Evolutionary conservation across 352 stramenopile species (phyloP), one percentile per base, ranked within the genome.

Genomic region (Phytophthora nicotianae): DNA sequence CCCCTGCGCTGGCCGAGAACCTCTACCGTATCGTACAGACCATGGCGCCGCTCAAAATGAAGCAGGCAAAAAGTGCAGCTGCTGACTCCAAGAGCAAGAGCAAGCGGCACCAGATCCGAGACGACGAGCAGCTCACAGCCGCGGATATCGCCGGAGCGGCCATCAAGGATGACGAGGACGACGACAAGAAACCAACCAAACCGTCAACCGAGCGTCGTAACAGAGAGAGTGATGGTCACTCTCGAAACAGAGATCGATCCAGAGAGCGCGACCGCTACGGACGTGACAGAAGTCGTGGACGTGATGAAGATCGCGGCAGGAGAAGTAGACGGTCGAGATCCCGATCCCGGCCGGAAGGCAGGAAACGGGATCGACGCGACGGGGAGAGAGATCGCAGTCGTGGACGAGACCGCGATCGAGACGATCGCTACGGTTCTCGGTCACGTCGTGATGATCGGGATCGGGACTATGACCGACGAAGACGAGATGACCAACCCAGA

Each of bases 1-100:
- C 77, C 14, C 58, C 69, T 19, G 70, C 80, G 19, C 67, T 93
- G 40, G 85, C 85, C 5, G 82, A 91, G 55, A 91, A 91, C 47
- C 62, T 93, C 40, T 91, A 86, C 57, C 81, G 85, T 58, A 89
- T 93, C 50, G 85, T 93, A n/a, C 79, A 88, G 51, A 80, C 85
- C 9, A 93, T 93, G 85, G 79, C 82, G 41, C 82, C 82, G 26
- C 70, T 46, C 17, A 89, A 87, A 62, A 74, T 74, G 69, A 74
- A 72, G 27, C 53, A 65, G 21, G 7, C 7, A 3, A 58, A 64
- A 1, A 40, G 37, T 3, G 4, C 5, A 3, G 42, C 58, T 29
- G 23, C 16, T 2, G 50, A 54, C 5, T 23, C 6, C 0, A 62
- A 56, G 50, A 45, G 32, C 2, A 73, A 71, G 26, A 21, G 9